Conservation (phyloP, 1,139 yeast species). For the Hyphopichia burtonii region DNA sequence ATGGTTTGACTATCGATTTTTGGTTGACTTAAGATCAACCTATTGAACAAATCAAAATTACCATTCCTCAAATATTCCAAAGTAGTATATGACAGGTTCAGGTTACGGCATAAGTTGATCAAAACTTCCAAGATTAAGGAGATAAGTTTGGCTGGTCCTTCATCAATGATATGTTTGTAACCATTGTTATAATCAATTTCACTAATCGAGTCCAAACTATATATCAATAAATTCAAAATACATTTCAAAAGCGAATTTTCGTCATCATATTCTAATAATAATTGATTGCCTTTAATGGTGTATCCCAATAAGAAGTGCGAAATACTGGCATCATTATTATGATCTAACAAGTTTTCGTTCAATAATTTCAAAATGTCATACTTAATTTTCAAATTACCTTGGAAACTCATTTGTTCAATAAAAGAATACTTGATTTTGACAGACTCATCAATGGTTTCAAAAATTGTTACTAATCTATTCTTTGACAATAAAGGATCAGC, state of each 20-base stretch:
- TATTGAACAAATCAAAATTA: constrained; percentile 49
- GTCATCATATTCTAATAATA: constrained; percentile 15
- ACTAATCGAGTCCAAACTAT: constrained; percentile 44
- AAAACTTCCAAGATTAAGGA: constrained; percentile 60
- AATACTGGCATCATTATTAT: constrained; percentile 46
- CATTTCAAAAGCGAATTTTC: constrained; percentile 54
- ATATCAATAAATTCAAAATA: constrained; percentile 48
- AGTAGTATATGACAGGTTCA: constrained; percentile 52
- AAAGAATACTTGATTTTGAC: constrained; percentile 69
- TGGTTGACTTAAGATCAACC: constrained; percentile 53
- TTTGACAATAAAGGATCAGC: constrained; percentile 45
- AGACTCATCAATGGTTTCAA: constrained; percentile 73
- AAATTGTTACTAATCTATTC: constrained; percentile 68
- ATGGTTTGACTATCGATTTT: constrained; percentile 44
- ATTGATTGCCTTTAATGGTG: constrained; percentile 32
- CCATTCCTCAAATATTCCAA: constrained; percentile 51
- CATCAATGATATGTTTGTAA: constrained; percentile 39
- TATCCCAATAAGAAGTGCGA: constrained; percentile 82
- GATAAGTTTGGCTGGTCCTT: constrained; percentile 56
- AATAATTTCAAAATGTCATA: constrained; percentile 59
- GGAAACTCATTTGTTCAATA: constrained; percentile 57
- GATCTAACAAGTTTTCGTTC: constrained; percentile 42
- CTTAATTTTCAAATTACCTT: constrained; percentile 48
- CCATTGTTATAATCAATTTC: constrained; percentile 38
- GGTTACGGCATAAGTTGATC: constrained; percentile 55